phyloP scores from a whole-genome alignment of 441 rosid genomes.

The Bruguiera hainesii region DNA sequence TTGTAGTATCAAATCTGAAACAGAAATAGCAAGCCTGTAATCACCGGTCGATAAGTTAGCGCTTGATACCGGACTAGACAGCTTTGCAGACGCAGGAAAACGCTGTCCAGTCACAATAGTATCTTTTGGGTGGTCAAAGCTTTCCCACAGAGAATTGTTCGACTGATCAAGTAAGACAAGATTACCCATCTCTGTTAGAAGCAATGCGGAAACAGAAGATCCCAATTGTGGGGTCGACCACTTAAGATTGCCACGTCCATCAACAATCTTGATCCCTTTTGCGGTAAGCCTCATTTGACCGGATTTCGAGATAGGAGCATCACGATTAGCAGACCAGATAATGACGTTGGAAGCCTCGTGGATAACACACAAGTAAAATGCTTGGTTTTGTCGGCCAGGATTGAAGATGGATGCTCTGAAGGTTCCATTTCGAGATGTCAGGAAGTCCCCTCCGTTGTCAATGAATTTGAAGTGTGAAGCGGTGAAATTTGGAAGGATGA shows the following conservation, averaged over 20 bases:
- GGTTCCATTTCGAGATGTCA: constrained; percentile 50
- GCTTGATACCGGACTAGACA: constrained; percentile 47
- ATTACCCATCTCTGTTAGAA: constrained; percentile 68
- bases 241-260: constrained; percentile 35
- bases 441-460: constrained; percentile 60
- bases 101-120: constrained; percentile 67
- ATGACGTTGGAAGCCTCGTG: constrained; percentile 54
- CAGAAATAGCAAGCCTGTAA: constrained; percentile 45
- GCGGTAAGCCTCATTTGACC: constrained; percentile 55
- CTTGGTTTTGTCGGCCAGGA: constrained; percentile 37
- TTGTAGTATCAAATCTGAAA: constrained; percentile 45
- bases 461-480: constrained; percentile 57
- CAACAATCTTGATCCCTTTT: constrained; percentile 52
- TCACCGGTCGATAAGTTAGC: constrained; percentile 52
- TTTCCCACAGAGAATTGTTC: constrained; percentile 75
- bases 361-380: constrained; percentile 64
- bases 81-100: constrained; percentile 32
- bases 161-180: constrained; percentile 55
- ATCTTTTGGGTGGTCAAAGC: constrained; percentile 69
- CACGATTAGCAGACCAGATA: constrained; percentile 82
- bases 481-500: constrained; percentile 60
- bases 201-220: constrained; percentile 46
- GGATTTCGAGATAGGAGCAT: constrained; percentile 54
- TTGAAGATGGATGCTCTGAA: constrained; percentile 68
- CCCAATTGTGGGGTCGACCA: constrained; percentile 69